Base-by-base conservation (phyloP, 75 land plant genomes). In the Picea sitchensis region DNA sequence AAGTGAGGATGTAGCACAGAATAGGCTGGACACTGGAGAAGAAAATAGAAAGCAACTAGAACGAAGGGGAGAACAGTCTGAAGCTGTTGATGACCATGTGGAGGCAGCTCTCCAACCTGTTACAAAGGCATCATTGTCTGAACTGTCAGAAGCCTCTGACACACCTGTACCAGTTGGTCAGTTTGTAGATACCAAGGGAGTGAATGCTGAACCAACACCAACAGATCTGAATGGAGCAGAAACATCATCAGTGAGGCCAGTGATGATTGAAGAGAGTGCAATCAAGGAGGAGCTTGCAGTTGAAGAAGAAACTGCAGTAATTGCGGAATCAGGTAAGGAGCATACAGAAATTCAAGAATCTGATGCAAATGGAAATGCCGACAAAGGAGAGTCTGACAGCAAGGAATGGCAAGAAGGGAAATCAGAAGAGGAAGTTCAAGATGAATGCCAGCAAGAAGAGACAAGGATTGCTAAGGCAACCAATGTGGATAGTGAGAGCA, bases 341-440 rank as follows among this genome's bases (percentile, higher is more conserved):
- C 74, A 44, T 71, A 9, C 21, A 71, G 18, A 8, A 51, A 9
- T 51, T 51, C 56, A 51, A 51, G 56, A 51, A 9, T 9, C 44
- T 41, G 44, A 3, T 41, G 54, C n/a, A 44, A 71, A 71, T 41
- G 74, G n/a, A 20, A 41, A 20, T n/a, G 21, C 41, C 8, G 13
- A 71, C 23, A 21, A 71, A 18, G 74, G n/a, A 71, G 44, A 71
- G 11, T 71, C 30, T 71, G 23, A 71, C 8, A 47, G 23, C 6
- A 71, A n/a, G 36, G 54, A 44, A 21, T 44, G 12, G 47, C 51
- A 71, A 20, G 26, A 3, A 9, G 20, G 54, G 11, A 51, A 71
- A 7, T 20, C 51, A n/a, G 54, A n/a, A 71, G 74, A 71, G 74
- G 20, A 44, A 71, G n/a, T 71, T 71, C 74, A n/a, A 41, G 74